Conservation (phyloP, 345 rosid species). For the Eucalyptus tenuipes region DNA sequence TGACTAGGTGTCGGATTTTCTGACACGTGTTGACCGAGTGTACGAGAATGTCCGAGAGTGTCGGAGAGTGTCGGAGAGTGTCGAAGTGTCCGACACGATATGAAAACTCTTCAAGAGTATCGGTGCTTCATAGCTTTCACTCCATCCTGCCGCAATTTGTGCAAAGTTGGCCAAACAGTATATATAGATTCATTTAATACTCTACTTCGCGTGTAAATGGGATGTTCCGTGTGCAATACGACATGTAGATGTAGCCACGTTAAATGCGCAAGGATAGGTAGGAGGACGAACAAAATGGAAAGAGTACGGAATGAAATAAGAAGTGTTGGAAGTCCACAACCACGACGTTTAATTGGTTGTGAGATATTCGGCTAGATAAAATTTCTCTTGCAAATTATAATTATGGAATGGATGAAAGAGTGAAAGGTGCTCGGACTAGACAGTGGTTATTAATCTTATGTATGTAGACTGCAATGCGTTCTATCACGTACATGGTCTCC, state of each 20-base stretch:
- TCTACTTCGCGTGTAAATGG: too few relatives aligned
- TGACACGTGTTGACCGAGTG: too few relatives aligned
- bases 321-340: background rate
- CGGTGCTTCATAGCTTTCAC: too few relatives aligned
- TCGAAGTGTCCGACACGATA: too few relatives aligned
- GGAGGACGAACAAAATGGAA: background rate
- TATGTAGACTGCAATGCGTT: background rate
- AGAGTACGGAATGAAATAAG: background rate
- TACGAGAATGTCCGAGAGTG: too few relatives aligned
- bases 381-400: too few relatives aligned
- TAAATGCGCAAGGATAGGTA: background rate
- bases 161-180: background rate
- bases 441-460: background rate
- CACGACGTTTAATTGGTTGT: background rate
- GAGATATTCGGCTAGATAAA: background rate
- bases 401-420: background rate
- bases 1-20: too few relatives aligned
- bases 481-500: background rate
- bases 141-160: background rate
- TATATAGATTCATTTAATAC: too few relatives aligned
- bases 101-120: too few relatives aligned
- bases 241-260: too few relatives aligned
- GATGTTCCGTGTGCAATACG: background rate
- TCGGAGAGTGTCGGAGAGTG: too few relatives aligned
- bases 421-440: background rate